phyloP scores from a whole-genome alignment of 2,329 filamentous ascomycete genomes.

The Rutstroemia sp. region DNA sequence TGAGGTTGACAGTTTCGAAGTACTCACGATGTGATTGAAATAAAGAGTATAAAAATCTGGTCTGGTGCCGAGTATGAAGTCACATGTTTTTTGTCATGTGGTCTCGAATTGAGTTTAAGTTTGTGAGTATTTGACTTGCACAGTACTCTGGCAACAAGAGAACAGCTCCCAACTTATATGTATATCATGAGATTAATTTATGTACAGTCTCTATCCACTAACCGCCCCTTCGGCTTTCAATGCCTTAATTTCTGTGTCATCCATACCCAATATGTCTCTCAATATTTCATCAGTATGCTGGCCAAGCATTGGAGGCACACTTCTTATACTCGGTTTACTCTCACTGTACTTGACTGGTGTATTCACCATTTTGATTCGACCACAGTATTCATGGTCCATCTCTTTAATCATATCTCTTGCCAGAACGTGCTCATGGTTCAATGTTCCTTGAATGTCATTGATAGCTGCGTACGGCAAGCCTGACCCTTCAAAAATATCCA shows the following conservation, averaged over 20 bases:
- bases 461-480: constrained; percentile 93
- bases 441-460: constrained; percentile 80
- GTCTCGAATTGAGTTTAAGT: constrained; percentile 1
- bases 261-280: constrained; percentile 52
- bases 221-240: constrained; percentile 64
- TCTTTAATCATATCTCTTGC: constrained; percentile 87
- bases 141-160: too few relatives aligned
- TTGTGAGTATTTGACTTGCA: too few relatives aligned
- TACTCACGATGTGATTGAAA: background rate
- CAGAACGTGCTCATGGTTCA: constrained; percentile 77
- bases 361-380: constrained; percentile 82
- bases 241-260: constrained; percentile 47
- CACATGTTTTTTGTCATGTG: constrained; percentile 8
- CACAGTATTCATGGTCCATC: constrained; percentile 75
- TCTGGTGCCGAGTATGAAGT: constrained; percentile 8
- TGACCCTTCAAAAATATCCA: constrained; percentile 77
- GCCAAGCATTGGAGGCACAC: constrained; percentile 74
- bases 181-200: background rate
- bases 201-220: constrained; percentile 31
- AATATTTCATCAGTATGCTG: constrained; percentile 81
- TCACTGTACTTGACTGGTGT: constrained; percentile 93
- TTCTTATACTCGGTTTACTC: constrained; percentile 67
- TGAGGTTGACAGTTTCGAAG: background rate
- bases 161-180: background rate
- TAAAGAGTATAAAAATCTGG: constrained; percentile 9